Percentiles rank a stretch among this genome's conserved stretches.
These are phyloP conservation scores for Parsonsia alboflavescens DNA, from an alignment of 257 asterid genomes.

Conservation along the genomic window DNA sequence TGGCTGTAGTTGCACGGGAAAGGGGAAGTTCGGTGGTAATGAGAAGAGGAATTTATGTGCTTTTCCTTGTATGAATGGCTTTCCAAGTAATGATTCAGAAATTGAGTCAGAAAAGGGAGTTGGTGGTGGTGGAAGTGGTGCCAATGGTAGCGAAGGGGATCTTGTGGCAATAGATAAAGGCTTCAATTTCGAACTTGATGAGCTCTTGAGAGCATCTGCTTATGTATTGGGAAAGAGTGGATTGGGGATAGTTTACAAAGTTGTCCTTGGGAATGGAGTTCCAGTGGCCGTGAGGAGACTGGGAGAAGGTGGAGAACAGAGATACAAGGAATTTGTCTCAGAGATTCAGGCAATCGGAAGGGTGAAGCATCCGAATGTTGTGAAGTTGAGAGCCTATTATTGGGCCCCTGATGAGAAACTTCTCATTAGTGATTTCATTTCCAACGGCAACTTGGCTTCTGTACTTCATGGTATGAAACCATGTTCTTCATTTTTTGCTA, in stretches of 20 bases:
- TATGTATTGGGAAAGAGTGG: slow-evolving; percentile 97
- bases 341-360: slow-evolving; percentile 91
- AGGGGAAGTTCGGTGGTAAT: slow-evolving; percentile 74
- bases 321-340: slow-evolving; percentile 82
- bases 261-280: slow-evolving; percentile 84
- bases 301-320: slow-evolving; percentile 94
- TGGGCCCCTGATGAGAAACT: slow-evolving; percentile 98
- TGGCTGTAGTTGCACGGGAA: slow-evolving; percentile 87
- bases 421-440: slow-evolving; percentile 86
- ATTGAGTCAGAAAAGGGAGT: slow-evolving; percentile 74
- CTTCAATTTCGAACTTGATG: slow-evolving; percentile 78
- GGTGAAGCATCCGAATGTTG: slow-evolving; percentile 84
- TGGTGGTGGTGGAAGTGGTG: slow-evolving; percentile 50
- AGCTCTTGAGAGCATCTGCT: slow-evolving; percentile 93
- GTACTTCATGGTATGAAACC: slow-evolving; percentile 67
- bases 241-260: slow-evolving; percentile 90
- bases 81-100: slow-evolving; percentile 58
- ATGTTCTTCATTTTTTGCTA: slow-evolving; percentile 6
- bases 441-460: slow-evolving; percentile 79
- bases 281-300: slow-evolving; percentile 93
- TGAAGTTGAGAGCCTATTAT: slow-evolving; percentile 84
- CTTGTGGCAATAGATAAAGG: slow-evolving; percentile 94
- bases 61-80: slow-evolving; percentile 53
- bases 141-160: slow-evolving; percentile 73
- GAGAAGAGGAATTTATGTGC: slow-evolving; percentile 41